Evolutionary conservation across 2,329 filamentous ascomycete species (phyloP), one percentile per base, ranked within the genome.

Genomic region (Aspergillus bombycis): DNA sequence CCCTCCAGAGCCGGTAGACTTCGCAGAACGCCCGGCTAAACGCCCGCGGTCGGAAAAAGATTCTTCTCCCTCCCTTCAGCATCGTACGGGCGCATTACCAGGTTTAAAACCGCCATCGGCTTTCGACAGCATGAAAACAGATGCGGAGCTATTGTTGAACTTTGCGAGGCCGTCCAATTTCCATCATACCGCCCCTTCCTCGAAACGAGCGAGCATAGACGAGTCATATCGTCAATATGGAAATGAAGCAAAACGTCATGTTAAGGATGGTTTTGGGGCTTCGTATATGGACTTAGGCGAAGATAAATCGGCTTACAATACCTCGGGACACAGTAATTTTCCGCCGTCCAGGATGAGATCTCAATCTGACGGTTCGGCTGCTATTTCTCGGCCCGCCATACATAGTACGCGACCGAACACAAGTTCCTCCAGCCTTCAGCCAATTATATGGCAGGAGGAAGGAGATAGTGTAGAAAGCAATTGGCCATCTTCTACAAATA

Each of bases 41-140:
- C 83, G 88, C 48, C 82, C 85, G 56, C 84, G 86, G 66, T 89
- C 87, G 50, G 87, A 88, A 69, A 80, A 84, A 68, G 77, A 84
- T 58, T 78, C 80, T 19, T 81, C 82, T 30, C 82, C 79, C 48
- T 66, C 74, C 66, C 71, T 72, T 67, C 70, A 74, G 62, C 71
- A 73, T 62, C 70, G 69, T 62, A 63, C 67, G 59, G 67, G 67
- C 48, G 60, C 68, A 62, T 68, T 69, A 63, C 63, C 74, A 48
- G 70, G 73, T 57, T 68, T 73, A 41, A 75, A 72, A 67, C 71
- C 77, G 66, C 65, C 70, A 38, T 69, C 74, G 38, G 67, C 73
- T 54, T 70, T 74, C 12, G 77, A 79, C 60, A 80, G 77, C 67
- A 81, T 80, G 74, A 80, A 78, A 60, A 80, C 78, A 32, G 82